Evolutionary conservation across 495 filamentous ascomycete species (phyloP), one percentile per base, ranked within the genome.

Genomic region (Penicillium bialowiezense): DNA sequence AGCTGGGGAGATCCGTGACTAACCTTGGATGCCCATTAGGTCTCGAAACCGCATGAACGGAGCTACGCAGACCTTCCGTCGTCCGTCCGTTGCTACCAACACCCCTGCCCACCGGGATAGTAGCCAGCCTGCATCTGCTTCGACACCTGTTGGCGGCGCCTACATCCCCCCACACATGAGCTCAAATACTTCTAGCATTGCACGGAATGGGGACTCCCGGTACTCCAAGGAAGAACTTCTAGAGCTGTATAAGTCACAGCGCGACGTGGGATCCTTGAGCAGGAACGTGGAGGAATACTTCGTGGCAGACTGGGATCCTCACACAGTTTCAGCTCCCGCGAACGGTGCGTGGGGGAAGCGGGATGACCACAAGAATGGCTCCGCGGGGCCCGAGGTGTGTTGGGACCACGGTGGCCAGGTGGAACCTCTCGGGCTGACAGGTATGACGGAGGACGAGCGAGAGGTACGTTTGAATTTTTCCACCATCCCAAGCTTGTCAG

Each of bases 161-260:
- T 86, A 86, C 54, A 77, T 85, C 35, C 80, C 83, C 44, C 80
- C 83, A 41, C 81, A 84, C 56, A 61, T 80, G 64, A 72, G 71
- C 52, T 75, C 80, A 46, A 80, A 73, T 64, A 65, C 63, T 35
- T 62, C 71, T 33, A 70, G 49, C 62, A 69, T 55, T 38, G 59
- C 64, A 55, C 81, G 85, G 59, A 83, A 83, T 51, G 77, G 82
- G 17, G 82, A 85, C 19, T 72, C 70, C 32, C 83, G 86, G 53
- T 97, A 95, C 67, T 87, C 86, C 38, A 90, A 88, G 66, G 89
- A 91, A 14, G 82, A 95, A 53, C 76, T 97, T 51, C 70, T 96
- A 26, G 79, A 86, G 19, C 79, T 97, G 45, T 92, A 81, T 64
- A 85, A 71, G 70, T 59, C 63, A 35, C 84, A 85, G 60, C 68